phyloP scores from a whole-genome alignment of 805 yeast genomes.

The Scheffersomyces lignosus region DNA sequence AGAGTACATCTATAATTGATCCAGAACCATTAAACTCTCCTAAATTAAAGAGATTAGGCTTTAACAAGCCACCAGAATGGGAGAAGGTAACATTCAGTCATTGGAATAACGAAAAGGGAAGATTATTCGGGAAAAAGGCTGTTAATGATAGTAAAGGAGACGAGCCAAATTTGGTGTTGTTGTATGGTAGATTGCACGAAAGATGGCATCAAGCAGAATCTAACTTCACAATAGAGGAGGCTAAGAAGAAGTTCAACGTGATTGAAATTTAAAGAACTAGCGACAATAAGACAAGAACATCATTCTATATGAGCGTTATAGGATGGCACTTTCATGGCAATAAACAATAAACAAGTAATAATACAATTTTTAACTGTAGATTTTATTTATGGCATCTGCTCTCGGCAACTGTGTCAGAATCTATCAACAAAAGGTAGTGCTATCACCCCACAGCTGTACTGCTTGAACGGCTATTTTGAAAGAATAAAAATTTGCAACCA shows the following conservation, averaged over 20 bases:
- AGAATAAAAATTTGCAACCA: too few species aligned
- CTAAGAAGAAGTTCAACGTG: slow-evolving; percentile 19
- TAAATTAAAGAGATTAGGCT: slow-evolving; percentile 21
- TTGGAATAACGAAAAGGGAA: slow-evolving; percentile 10
- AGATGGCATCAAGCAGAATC: slow-evolving; percentile 5
- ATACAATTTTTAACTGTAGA: too few species aligned
- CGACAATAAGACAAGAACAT: too few species aligned
- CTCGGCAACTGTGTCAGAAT: too few species aligned
- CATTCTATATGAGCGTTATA: too few species aligned
- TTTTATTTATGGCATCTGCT: too few species aligned
- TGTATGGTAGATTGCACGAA: slow-evolving; percentile 8
- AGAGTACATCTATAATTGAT: slow-evolving; percentile 17
- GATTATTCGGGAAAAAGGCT: slow-evolving; percentile 8
- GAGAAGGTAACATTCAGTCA: slow-evolving; percentile 8
- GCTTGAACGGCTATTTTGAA: too few species aligned
- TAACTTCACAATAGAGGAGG: slow-evolving; percentile 20
- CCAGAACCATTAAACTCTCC: slow-evolving; percentile 27
- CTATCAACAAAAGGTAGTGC: too few species aligned
- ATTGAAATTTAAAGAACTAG: slow-evolving; percentile 11
- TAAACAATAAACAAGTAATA: too few species aligned
- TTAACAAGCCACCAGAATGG: slow-evolving; percentile 9
- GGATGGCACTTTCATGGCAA: too few species aligned
- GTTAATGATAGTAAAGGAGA: slow-evolving; percentile 8
- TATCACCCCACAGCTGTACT: too few species aligned
- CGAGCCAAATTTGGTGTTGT: slow-evolving; percentile 9